Conservation (phyloP, 2,329 filamentous ascomycete species). For the Juglanconis juglandina region DNA sequence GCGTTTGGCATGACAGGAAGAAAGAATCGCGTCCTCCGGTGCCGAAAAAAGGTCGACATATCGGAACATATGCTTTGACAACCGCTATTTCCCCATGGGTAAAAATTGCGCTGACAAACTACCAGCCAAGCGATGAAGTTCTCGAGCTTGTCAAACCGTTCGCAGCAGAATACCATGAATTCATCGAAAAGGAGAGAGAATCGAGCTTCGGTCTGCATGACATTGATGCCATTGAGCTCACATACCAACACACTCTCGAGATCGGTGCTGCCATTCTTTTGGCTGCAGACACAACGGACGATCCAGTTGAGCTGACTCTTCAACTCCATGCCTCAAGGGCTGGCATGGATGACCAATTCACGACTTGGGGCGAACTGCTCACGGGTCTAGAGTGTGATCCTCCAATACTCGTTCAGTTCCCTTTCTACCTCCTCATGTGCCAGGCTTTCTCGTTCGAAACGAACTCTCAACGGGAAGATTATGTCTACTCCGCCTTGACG, state of each 20-base stretch:
- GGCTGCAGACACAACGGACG: neutral
- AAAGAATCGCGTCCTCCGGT: neutral
- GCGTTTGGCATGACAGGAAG: neutral
- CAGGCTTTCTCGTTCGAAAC: neutral
- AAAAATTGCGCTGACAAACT: neutral
- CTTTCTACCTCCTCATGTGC: neutral
- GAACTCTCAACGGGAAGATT: neutral
- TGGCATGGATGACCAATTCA: neutral
- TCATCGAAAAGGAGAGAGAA: neutral
- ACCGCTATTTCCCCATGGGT: neutral
- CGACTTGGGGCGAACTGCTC: neutral
- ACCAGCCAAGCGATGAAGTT: neutral
- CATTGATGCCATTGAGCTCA: slow-evolving; percentile 3
- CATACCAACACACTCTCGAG: neutral
- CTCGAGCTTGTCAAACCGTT: neutral
- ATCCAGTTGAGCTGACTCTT: neutral
- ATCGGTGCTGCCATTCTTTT: slow-evolving; percentile 2
- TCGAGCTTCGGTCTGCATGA: neutral
- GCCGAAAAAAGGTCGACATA: neutral
- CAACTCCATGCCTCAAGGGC: neutral
- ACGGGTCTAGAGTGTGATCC: neutral
- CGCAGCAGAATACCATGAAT: neutral
- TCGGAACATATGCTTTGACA: neutral
- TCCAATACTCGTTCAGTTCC: neutral
- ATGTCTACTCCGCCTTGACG: neutral